A percentile compares a stretch with the other conserved stretches of the same genome.
Conservation (phyloP, 176 grass and related monocot genomes). For the Microstegium vimineum region DNA sequence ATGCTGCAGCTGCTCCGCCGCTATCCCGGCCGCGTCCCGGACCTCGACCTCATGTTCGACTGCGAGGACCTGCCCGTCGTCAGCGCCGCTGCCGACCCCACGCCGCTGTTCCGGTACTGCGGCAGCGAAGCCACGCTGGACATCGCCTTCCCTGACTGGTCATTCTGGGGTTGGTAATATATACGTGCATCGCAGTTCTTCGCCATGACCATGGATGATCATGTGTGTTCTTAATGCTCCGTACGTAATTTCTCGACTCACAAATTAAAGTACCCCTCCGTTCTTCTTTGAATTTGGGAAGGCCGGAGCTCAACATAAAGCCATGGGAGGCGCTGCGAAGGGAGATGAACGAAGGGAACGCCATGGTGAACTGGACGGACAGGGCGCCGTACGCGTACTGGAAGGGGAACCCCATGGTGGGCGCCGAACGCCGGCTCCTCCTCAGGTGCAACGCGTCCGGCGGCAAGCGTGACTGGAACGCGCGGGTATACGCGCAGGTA, state of each 20-base stretch:
- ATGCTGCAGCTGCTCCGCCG: constrained; percentile 64
- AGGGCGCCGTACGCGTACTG: constrained; percentile 71
- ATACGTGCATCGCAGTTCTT: background rate
- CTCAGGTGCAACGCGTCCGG: constrained; percentile 61
- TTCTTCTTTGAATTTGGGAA: constrained; percentile 7
- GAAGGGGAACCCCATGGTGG: constrained; percentile 70
- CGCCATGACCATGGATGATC: background rate
- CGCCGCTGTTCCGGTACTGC: constrained; percentile 57
- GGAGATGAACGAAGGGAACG: constrained; percentile 41
- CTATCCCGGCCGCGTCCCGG: constrained; percentile 45
- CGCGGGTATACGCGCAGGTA: constrained; percentile 55
- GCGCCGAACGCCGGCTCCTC: constrained; percentile 42
- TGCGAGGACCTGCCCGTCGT: constrained; percentile 49
- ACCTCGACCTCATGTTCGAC: constrained; percentile 68
- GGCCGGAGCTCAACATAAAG: constrained; percentile 85
- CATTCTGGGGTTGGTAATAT: constrained; percentile 72
- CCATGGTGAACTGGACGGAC: constrained; percentile 48
- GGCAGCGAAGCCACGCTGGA: constrained; percentile 43
- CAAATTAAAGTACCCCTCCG: background rate
- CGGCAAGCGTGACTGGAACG: constrained; percentile 63
- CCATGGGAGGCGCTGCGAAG: constrained; percentile 54
- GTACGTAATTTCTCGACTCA: background rate
- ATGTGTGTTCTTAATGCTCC: background rate
- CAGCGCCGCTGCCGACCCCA: background rate
- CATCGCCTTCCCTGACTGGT: constrained; percentile 67